Percentiles rank a stretch among this genome's conserved stretches.
Conservation (phyloP, 805 yeast genomes). For the Kazachstania kunashirensis region DNA sequence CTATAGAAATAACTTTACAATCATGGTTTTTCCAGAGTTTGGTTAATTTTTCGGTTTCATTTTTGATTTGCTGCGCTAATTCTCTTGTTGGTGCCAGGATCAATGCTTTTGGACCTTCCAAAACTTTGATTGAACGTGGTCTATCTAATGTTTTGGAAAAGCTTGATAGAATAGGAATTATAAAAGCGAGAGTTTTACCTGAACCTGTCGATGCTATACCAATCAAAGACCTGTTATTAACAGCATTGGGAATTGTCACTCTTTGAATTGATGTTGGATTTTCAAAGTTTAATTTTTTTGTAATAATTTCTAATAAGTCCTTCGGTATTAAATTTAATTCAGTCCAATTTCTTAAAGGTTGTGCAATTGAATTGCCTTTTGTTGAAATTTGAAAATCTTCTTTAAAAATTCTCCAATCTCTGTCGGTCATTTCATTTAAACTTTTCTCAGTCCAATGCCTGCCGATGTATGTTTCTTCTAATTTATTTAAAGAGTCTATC, state of each 20-base stretch:
- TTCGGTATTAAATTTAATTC: constrained; percentile 45
- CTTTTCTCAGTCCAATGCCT: constrained; percentile 61
- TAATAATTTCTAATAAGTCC: constrained; percentile 32
- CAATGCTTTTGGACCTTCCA: constrained; percentile 64
- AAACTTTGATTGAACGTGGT: constrained; percentile 34
- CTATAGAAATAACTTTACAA: constrained; percentile 44
- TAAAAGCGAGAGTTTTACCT: constrained; percentile 82
- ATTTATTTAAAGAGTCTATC: constrained; percentile 2
- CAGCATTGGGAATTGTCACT: constrained; percentile 67
- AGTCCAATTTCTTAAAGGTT: constrained; percentile 68
- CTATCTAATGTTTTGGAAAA: constrained; percentile 39
- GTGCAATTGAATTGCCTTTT: constrained; percentile 32
- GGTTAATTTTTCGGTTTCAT: constrained; percentile 50
- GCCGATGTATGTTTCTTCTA: constrained; percentile 17
- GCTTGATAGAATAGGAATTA: constrained; percentile 60
- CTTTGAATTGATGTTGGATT: constrained; percentile 89
- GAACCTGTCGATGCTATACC: constrained; percentile 97
- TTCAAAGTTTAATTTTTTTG: constrained; percentile 35
- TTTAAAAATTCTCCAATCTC: constrained; percentile 85
- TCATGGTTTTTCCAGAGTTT: constrained; percentile 23
- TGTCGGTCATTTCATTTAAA: constrained; percentile 51
- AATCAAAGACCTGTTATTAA: constrained; percentile 54
- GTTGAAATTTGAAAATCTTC: constrained; percentile 65
- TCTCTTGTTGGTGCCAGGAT: constrained; percentile 91
- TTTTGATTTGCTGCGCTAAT: constrained; percentile 76